Evolutionary conservation across 2,329 filamentous ascomycete species (phyloP), one percentile per base, ranked within the genome.

Genomic region (Hymenoscyphus albidus): DNA sequence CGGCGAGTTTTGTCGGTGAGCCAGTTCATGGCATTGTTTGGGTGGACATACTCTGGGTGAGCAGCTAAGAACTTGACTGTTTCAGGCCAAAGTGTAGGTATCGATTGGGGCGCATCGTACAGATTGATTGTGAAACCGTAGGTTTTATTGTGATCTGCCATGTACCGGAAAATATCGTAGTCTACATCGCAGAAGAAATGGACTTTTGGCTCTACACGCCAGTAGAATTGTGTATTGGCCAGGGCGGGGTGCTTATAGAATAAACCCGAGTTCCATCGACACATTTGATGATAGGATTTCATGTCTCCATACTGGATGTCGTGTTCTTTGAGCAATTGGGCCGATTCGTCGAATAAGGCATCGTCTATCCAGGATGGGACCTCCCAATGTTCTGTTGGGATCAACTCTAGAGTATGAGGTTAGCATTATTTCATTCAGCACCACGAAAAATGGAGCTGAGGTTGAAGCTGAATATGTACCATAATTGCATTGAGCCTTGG

Each of bases 121-220:
- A 99, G 87, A 78, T 92, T 97, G 80, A 99, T 96, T 68, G 94
- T 98, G 80, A 98, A 99, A 69, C 95, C 95, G 78, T 99, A 99
- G 3, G 94, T 98, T 80, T 98, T 97, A 82, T 99, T 97, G 81
- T 96, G 87, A 78, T 99, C 95, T 73, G 92, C 86, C 95, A 99
- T 97, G 81, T 92, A 99, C 69, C 91, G 89, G 83, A 99, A 99
- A 61, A 99, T 90, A 75, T 99, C 95, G 79, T 99, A 99, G 79
- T 99, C 95, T 67, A 99, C 84, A 73, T 98, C 92, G 82, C 95
- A 99, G 85, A 97, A 99, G 83, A 98, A 99, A 79, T 97, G 93
- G 55, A 99, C 95, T 70, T 98, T 97, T 61, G 95, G 95, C 77
- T 99, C 95, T 58, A 99, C 95, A 65, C 95, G 91, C 95, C 95